Evolutionary conservation across 352 stramenopile genomes (phyloP), one percentile per base, ranked within the genome.

Genomic region (Albugo laibachii): DNA sequence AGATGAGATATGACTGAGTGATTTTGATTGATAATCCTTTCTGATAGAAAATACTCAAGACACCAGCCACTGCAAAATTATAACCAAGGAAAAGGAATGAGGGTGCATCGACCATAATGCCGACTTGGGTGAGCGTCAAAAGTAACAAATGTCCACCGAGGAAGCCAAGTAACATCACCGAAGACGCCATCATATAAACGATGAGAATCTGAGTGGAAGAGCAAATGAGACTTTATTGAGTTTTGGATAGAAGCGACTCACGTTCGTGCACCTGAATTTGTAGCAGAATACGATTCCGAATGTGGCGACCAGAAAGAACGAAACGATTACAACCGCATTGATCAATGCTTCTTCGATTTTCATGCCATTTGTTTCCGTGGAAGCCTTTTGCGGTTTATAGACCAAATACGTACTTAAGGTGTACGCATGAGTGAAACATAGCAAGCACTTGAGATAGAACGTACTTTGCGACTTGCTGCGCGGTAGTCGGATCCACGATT

Each of bases 1-100:
- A 54, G 35, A 98, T 80, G 34, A 98, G 68, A 63, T 98, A 98
- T 21, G 75, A 62, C 57, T 98, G 92, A 19, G 85, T 93, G 20
- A 98, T 52, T 63, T 77, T 75, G 55, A 64, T 82, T 0, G 73
- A 60, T 24, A 57, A 69, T 0, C 78, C 78, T 49, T 87, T 92
- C 53, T 92, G 81, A 56, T 92, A 94, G 47, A 96, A 95, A 27
- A 95, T 86, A 13, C 74, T 56, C 38, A 95, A 53, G 13, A 94
- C 75, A 10, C 82, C 83, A 27, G 93, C 77, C 39, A 96, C 73
- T 1, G 77, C 86, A 46, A 95, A 94, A 53, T 95, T 95, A 57
- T 85, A 93, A 65, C 94, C 92, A 56, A 68, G 52, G 52, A 94
- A 63, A 34, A 80, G 59, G 49, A 87, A 56, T 45, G 70, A 72